Evolutionary conservation across 768 basidiomycete genomes (phyloP).

Genomic region (Leccinum imitatum): DNA sequence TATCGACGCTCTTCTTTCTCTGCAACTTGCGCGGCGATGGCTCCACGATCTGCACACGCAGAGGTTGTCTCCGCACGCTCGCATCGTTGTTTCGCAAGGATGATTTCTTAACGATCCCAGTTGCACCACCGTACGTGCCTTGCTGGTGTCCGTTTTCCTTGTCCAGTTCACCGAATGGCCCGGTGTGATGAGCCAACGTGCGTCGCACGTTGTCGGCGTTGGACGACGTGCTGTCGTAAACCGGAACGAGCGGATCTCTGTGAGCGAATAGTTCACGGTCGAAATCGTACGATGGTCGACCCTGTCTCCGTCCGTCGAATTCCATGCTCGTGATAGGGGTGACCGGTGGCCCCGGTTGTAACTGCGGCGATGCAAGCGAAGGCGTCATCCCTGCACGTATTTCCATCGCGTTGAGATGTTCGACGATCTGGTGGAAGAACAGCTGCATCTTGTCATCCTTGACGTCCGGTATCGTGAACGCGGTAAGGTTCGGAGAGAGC

Average conservation of each 20-base stretch:
- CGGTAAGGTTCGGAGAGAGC: slow-evolving; percentile 41
- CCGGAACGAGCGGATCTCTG: slow-evolving; percentile 41
- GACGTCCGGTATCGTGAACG: slow-evolving; percentile 63
- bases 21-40: slow-evolving; percentile 43
- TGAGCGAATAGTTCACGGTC: not conserved
- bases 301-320: slow-evolving; percentile 19
- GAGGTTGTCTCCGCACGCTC: slow-evolving; percentile 16
- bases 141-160: slow-evolving; percentile 54
- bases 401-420: slow-evolving; percentile 75
- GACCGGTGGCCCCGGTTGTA: slow-evolving; percentile 10
- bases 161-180: slow-evolving; percentile 35
- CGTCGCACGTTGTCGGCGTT: slow-evolving; percentile 4
- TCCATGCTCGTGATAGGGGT: slow-evolving; percentile 18
- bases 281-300: slow-evolving; percentile 8
- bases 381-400: slow-evolving; percentile 40
- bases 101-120: slow-evolving; percentile 39
- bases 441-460: slow-evolving; percentile 75
- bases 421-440: slow-evolving; percentile 84
- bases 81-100: slow-evolving; percentile 40
- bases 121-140: not conserved
- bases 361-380: slow-evolving; percentile 16
- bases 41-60: slow-evolving; percentile 55
- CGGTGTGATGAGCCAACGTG: not conserved
- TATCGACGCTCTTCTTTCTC: slow-evolving; percentile 22
- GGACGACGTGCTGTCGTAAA: slow-evolving; percentile 11